Base-by-base conservation (phyloP, 2,329 filamentous ascomycete species). In the Colletotrichum phormii region DNA sequence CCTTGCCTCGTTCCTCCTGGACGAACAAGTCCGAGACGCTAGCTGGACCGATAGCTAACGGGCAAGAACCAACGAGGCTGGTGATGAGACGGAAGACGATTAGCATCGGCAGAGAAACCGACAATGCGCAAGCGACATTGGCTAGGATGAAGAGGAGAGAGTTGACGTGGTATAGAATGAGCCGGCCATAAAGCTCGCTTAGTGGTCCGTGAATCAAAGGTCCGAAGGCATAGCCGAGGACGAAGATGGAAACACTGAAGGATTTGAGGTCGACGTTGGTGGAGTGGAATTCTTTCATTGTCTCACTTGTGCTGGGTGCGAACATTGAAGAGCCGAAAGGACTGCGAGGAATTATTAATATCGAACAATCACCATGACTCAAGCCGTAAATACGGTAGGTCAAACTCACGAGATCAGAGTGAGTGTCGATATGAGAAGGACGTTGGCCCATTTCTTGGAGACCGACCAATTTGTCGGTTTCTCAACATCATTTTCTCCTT, bases 31-130 rank as follows among this genome's bases (percentile, higher is more conserved):
- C 80, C 8, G 80, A 78, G 22, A 83, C 88, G 1, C 87, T 86
- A 24, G 88, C 88, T 11, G 85, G 86, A 8, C 88, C 88, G 62
- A 89, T 86, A 0, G 88, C 89, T 53, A 90, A 78, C 1, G 88
- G 86, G 54, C 85, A 86, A 12, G 85, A 87, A 66, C 87, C 89
- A 46, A 86, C 88, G 24, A 84, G 80, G 1, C 89, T 90, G 2
- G 85, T 83, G 0, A 90, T 74, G 51, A 90, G 84, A 3, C 88
- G 86, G 73, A 89, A 88, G 0, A 79, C 81, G 29, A 88, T 80
- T 4, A 89, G 81, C 75, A 83, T 81, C 22, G 78, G 79, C 1
- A 85, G 74, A 64, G 79, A 82, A 1, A 78, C 80, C 29, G 82
- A 80, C 0, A 86, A 71, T 1, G 86, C 86, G 31, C 80, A 81